Percentiles rank a stretch among this genome's conserved stretches.
Conservation (phyloP, 2,329 filamentous ascomycete genomes). For the Aspergillus sp. region DNA sequence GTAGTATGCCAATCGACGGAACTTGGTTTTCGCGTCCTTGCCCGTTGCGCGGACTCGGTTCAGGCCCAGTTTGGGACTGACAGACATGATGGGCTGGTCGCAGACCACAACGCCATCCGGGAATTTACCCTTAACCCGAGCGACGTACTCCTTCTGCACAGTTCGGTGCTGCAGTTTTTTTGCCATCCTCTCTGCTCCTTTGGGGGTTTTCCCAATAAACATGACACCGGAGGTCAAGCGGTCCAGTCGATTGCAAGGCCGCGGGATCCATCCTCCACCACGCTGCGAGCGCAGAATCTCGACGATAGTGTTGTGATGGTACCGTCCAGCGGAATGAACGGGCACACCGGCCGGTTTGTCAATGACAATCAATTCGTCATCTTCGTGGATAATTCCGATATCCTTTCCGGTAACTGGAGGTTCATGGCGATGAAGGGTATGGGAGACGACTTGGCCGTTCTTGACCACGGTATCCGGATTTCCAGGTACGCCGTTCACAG, state of each 20-base stretch:
- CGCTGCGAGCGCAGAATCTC: conserved; percentile 86
- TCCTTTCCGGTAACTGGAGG: conserved; percentile 80
- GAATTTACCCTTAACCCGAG: conserved; percentile 84
- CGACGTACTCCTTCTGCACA: conserved; percentile 92
- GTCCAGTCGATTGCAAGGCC: conserved; percentile 89
- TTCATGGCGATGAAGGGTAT: conserved; percentile 92
- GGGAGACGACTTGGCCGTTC: conserved; percentile 87
- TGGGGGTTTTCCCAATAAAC: conserved; percentile 87
- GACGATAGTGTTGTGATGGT: conserved; percentile 90
- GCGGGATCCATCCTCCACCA: conserved; percentile 53
- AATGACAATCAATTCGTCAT: conserved; percentile 90
- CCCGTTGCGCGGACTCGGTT: conserved; percentile 93
- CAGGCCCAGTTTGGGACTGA: conserved; percentile 89
- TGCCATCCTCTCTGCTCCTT: conserved; percentile 72
- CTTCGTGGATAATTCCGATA: conserved; percentile 82
- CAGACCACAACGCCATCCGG: conserved; percentile 88
- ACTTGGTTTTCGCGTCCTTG: conserved; percentile 84
- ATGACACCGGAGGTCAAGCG: conserved; percentile 92
- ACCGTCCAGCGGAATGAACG: conserved; percentile 90
- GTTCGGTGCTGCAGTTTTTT: conserved; percentile 72
- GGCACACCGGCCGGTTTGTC: conserved; percentile 95
- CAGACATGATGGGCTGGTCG: conserved; percentile 87
- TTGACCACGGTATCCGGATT: conserved; percentile 65
- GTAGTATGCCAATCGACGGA: conserved; percentile 90
- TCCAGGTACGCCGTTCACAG: conserved; percentile 72